phyloP scores from a whole-genome alignment of 1,284 basidiomycete genomes.

The Irpex lacteus region DNA sequence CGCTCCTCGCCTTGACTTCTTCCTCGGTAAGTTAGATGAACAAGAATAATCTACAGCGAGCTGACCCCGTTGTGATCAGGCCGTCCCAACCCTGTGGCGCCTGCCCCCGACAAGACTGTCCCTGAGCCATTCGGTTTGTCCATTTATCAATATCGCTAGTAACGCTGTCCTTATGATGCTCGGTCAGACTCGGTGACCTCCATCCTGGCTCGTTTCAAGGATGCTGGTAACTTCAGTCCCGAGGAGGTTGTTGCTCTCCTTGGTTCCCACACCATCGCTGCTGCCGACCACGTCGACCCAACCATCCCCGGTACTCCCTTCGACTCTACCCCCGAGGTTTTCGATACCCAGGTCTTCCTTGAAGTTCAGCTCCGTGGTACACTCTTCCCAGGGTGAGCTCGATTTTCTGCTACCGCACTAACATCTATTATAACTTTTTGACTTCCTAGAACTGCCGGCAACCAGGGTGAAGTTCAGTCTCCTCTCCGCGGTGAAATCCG shows the following conservation, averaged over 20 bases:
- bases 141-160: neutral
- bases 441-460: constrained; percentile 10
- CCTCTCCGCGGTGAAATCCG: constrained; percentile 17
- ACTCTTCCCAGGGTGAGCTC: constrained; percentile 14
- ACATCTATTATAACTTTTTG: neutral
- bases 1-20: constrained; percentile 10
- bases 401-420: neutral
- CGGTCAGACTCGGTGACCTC: constrained; percentile 17
- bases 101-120: constrained; percentile 19
- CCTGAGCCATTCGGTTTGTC: constrained; percentile 18
- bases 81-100: constrained; percentile 18
- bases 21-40: neutral
- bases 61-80: constrained; percentile 14
- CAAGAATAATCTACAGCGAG: constrained; percentile 4
- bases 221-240: constrained; percentile 23
- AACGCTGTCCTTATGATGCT: no score
- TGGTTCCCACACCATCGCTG: constrained; percentile 21
- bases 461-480: constrained; percentile 20
- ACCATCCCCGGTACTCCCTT: constrained; percentile 28
- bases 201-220: constrained; percentile 25
- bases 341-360: constrained; percentile 31
- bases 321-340: constrained; percentile 26
- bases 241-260: constrained; percentile 25
- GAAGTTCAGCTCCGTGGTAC: constrained; percentile 24
- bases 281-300: constrained; percentile 24